Conservation (phyloP, 2,329 filamentous ascomycete species). For the Penicillium corylophilum region DNA sequence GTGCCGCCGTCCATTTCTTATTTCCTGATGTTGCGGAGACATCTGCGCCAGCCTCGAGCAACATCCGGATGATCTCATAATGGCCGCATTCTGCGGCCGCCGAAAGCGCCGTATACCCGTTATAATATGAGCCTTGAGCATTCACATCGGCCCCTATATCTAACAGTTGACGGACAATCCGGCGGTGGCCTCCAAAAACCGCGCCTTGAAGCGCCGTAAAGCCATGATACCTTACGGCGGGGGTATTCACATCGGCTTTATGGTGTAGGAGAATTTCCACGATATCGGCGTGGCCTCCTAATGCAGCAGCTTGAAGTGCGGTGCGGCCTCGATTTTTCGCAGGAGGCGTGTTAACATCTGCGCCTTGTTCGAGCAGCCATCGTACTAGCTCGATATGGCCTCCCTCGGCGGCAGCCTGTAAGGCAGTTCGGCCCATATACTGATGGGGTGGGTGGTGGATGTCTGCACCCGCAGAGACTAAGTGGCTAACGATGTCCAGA, state of each 20-base stretch:
- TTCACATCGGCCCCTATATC: not conserved
- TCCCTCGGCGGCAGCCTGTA: too few relatives aligned
- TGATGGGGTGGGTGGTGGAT: too few relatives aligned
- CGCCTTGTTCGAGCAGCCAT: too few relatives aligned
- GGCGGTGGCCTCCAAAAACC: not conserved
- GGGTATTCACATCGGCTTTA: not conserved
- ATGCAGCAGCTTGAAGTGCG: constrained; percentile 1
- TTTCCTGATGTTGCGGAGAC: too few relatives aligned
- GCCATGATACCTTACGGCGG: not conserved
- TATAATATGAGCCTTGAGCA: not conserved
- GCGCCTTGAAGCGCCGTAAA: not conserved
- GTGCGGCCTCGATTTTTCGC: constrained; percentile 1
- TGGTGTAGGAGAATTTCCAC: not conserved
- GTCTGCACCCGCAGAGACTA: too few relatives aligned
- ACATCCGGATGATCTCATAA: not conserved
- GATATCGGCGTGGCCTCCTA: not conserved
- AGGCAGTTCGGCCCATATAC: too few relatives aligned
- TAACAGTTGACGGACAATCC: not conserved
- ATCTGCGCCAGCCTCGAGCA: too few relatives aligned
- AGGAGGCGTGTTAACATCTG: not conserved
- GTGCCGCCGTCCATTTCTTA: too few relatives aligned
- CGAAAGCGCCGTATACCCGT: constrained; percentile 2
- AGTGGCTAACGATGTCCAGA: too few relatives aligned
- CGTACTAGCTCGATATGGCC: too few relatives aligned
- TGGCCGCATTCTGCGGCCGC: constrained; percentile 2